Evolutionary conservation across 192 early-diverging fungal genomes (phyloP), one percentile per base, ranked within the genome.

Genomic region (Gryganskiella cystojenkinii): DNA sequence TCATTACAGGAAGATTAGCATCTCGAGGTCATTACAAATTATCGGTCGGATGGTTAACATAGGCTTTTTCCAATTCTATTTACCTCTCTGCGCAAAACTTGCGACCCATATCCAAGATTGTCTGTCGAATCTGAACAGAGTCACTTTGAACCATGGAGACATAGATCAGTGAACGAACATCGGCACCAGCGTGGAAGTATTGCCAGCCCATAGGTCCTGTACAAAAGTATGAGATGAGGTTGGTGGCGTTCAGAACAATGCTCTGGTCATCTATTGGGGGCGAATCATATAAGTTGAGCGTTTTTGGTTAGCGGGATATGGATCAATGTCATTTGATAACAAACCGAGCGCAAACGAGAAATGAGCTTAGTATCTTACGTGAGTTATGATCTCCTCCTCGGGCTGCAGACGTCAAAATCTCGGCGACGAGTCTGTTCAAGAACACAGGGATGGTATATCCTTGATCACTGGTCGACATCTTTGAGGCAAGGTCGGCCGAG

Each of bases 131-230:
- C 30, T 68, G 74, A 43, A 64, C 67, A n/a, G 74, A 78, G 47
- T 78, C 74, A 24, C 66, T 78, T 46, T 78, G 53, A 22, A 78
- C 61, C 74, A 78, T 78, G 11, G 74, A 78, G 2, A 78, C 56
- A 24, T 64, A 78, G 28, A 78, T 69, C 30, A 78, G 49, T 3
- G 74, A 68, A 3, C 74, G 61, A 27, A 78, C 54, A 42, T 78
- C 67, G 9, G 74, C 40, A 8, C 74, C 66, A 11, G 27, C 44
- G 15, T 78, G 74, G 15, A 78, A 69, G 27, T 78, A 54, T 5
- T 69, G 53, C 74, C 74, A 78, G 7, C 74, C 74, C 2, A 42
- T 30, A 10, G 74, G 66, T 3, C 74, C 74, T 14, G 65, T 49
- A 25, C 74, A 78, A 35, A 78, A 61, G 33, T 78, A 54, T 0